Evolutionary conservation across 2,329 filamentous ascomycete species (phyloP).

Genomic region (Alternaria gansuensis): DNA sequence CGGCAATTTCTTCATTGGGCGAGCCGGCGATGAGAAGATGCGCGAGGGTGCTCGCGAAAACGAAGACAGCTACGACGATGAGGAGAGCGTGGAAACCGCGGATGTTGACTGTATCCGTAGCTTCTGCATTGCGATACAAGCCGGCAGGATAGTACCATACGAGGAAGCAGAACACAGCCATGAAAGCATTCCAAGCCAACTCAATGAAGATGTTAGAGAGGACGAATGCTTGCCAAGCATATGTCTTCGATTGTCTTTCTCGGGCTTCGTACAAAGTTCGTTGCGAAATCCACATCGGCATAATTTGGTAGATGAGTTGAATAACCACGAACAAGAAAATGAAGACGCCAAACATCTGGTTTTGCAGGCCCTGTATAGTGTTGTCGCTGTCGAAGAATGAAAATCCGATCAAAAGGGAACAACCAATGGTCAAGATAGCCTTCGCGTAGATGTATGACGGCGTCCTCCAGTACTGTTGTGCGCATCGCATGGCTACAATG

Average conservation of each 20-base stretch:
- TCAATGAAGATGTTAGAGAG: constrained; percentile 75
- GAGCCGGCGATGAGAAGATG: constrained; percentile 77
- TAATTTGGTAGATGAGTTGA: constrained; percentile 57
- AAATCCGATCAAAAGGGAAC: constrained; percentile 51
- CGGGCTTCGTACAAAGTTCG: constrained; percentile 67
- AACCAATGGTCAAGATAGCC: constrained; percentile 37
- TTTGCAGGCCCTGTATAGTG: constrained; percentile 56
- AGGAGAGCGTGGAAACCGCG: constrained; percentile 74
- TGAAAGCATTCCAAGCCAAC: constrained; percentile 63
- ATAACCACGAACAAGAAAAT: constrained; percentile 56
- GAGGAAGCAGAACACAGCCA: constrained; percentile 60
- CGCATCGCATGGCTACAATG: constrained; percentile 54
- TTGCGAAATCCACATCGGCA: constrained; percentile 66
- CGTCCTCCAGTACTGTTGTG: constrained; percentile 59
- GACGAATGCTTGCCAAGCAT: constrained; percentile 78
- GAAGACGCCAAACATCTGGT: constrained; percentile 61
- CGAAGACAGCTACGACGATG: constrained; percentile 67
- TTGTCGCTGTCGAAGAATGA: constrained; percentile 54
- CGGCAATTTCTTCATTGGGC: constrained; percentile 72
- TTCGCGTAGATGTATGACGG: constrained; percentile 56
- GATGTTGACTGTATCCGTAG: constrained; percentile 64
- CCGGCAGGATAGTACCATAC: constrained; percentile 72
- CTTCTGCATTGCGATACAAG: constrained; percentile 72
- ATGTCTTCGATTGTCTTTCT: constrained; percentile 71
- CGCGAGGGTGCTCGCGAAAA: constrained; percentile 72